phyloP scores from a whole-genome alignment of 129 eudicot genomes.

The Cynara cardunculus region DNA sequence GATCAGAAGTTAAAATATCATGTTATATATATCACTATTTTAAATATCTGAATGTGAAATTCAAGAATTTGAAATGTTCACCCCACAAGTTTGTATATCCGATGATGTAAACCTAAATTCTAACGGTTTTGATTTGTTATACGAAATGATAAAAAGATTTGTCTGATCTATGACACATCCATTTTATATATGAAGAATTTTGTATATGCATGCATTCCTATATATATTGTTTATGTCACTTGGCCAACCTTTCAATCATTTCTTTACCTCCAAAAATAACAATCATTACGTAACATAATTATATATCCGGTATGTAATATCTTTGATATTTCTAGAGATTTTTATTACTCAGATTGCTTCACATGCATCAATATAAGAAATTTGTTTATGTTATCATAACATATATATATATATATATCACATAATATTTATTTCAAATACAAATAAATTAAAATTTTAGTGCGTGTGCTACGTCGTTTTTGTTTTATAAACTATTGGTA shows the following conservation, averaged over 20 bases:
- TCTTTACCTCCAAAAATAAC: conserved; percentile 13
- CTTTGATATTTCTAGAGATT: not conserved
- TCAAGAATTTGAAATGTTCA: not conserved
- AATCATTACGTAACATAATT: conserved; percentile 7
- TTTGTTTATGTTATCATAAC: no score
- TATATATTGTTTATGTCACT: conserved; percentile 24
- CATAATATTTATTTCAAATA: no score
- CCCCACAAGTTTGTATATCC: not conserved
- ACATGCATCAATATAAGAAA: not conserved
- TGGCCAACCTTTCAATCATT: conserved; percentile 11
- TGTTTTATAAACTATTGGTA: no score
- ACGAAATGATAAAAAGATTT: not conserved
- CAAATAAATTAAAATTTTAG: no score
- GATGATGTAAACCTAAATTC: not conserved
- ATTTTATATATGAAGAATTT: not conserved
- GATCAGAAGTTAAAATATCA: not conserved
- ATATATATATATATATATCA: no score
- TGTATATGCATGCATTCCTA: not conserved
- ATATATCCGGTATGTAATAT: conserved; percentile 18
- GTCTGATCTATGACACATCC: not conserved
- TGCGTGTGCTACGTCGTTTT: no score
- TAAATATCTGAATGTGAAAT: not conserved
- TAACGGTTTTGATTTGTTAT: not conserved
- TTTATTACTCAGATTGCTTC: not conserved
- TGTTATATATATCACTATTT: not conserved